Evolutionary conservation across 75 land plant species (phyloP).

Genomic region (Sequoiadendron giganteum): DNA sequence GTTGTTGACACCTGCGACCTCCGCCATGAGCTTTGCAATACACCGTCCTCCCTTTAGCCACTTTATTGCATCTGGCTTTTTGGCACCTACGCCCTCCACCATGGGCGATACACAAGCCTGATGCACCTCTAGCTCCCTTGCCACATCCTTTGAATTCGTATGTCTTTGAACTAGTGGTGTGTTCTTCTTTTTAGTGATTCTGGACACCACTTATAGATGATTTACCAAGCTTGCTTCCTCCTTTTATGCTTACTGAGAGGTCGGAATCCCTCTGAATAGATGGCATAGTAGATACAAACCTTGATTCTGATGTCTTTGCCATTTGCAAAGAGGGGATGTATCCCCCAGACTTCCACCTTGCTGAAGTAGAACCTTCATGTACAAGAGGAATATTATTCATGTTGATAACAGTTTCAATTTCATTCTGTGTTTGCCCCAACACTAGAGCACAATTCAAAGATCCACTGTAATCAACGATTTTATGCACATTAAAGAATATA

Average conservation of each 20-base stretch:
- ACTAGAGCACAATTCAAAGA: constrained; percentile 21
- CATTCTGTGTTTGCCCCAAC: constrained; percentile 5
- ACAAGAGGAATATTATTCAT: constrained; percentile 1
- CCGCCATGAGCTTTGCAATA: constrained; percentile 98
- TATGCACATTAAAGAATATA: too few relatives aligned
- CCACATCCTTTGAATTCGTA: constrained; percentile 74
- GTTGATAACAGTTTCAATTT: constrained; percentile 11
- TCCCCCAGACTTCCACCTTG: constrained; percentile 42
- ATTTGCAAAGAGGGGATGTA: constrained; percentile 32
- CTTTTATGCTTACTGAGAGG: too few relatives aligned
- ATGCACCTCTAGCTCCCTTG: constrained; percentile 93
- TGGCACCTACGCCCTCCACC: constrained; percentile 92
- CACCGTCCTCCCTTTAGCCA: constrained; percentile 87
- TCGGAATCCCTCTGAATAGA: too few relatives aligned
- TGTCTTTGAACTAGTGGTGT: too few relatives aligned
- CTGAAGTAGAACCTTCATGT: constrained; percentile 69
- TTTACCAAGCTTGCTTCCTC: constrained; percentile 14
- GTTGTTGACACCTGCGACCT: constrained; percentile 75
- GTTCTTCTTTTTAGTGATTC: constrained; percentile 31
- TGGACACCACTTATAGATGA: constrained; percentile 51
- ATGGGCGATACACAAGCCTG: constrained; percentile 90
- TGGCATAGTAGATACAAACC: too few relatives aligned
- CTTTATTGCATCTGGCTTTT: constrained; percentile 76
- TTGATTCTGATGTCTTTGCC: constrained; percentile 10
- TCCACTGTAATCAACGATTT: too few relatives aligned